Base-by-base conservation (phyloP, 1,284 basidiomycete genomes). In the Chondrostereum purpureum region DNA sequence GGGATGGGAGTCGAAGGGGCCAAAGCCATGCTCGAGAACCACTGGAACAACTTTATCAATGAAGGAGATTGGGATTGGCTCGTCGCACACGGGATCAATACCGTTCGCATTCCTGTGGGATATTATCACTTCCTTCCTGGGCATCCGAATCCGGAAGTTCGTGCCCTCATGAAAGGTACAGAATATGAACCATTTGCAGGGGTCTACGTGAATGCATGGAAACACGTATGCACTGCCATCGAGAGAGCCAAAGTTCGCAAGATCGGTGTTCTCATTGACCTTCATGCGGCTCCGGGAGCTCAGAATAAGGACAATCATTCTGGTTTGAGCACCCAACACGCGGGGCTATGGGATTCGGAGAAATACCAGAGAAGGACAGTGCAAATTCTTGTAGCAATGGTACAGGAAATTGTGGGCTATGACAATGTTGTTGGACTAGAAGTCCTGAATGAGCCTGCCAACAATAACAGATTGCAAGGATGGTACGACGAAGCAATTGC, bases 11-110 rank as follows among this genome's bases (percentile, higher is more conserved):
- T 20, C 1, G 44, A 63, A 13, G 59, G 76, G 37, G 84, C 84
- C 1, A 78, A 77, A 57, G 60, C 69, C 46, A 70, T 78, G 4
- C 67, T 94, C 21, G 85, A 92, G 57, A 60, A 66, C 5, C 91
- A 93, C 62, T 93, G 89, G 88, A 85, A 89, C 60, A 75, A 67
- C 1, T 91, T 86, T 84, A 77, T 92, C 34, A 73, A 67, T 1
- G 76, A 80, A 20, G 63, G 64, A 0, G 88, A 92, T 59, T 90
- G 82, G 74, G 60, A 67, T 35, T 92, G 86, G 86, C 75, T 93
- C 46, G 69, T 72, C 1, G 65, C 75, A n/a, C 70, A 70, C 44
- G 90, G 91, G 0, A 76, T 92, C 59, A 94, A 92, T 55, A 77
- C 85, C 27, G 88, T 93, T 52, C 72, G 91, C 48, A 77, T 94